phyloP scores from a whole-genome alignment of 768 basidiomycete genomes.

The Galerina sulciceps region DNA sequence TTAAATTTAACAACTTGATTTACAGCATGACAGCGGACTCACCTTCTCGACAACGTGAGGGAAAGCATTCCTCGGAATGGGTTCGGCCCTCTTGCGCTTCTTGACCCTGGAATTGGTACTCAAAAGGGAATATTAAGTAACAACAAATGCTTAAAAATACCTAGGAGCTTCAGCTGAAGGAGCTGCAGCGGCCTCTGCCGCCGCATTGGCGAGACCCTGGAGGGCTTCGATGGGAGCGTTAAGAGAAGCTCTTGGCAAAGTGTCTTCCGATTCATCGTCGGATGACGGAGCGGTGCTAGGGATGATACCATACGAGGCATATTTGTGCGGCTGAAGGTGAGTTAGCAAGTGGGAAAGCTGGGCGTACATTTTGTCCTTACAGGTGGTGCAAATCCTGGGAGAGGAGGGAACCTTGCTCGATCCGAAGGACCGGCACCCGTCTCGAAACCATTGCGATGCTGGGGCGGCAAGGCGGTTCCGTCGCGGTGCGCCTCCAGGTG shows the following conservation, averaged over 20 bases:
- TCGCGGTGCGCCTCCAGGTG: constrained; percentile 36
- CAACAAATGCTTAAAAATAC: constrained; percentile 35
- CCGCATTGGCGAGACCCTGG: constrained; percentile 93
- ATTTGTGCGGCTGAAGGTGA: constrained; percentile 74
- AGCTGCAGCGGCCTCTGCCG: constrained; percentile 88
- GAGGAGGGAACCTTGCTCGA: constrained; percentile 68
- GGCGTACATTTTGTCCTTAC: constrained; percentile 44
- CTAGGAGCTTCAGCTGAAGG: constrained; percentile 68
- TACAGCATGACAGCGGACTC: constrained; percentile 12
- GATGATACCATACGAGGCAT: constrained; percentile 89
- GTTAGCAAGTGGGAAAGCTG: constrained; percentile 13
- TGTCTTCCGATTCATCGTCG: constrained; percentile 91
- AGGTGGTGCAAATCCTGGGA: constrained; percentile 92
- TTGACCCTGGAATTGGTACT: constrained; percentile 55
- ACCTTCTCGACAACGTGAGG: constrained; percentile 91
- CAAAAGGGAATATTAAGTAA: constrained; percentile 13
- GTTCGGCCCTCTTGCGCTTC: constrained; percentile 85
- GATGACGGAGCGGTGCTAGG: constrained; percentile 84
- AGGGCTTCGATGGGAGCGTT: constrained; percentile 95
- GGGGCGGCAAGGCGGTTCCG: constrained; percentile 34
- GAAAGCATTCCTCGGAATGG: constrained; percentile 83
- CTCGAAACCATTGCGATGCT: constrained; percentile 46
- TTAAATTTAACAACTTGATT: constrained; percentile 5
- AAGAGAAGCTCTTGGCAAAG: constrained; percentile 79
- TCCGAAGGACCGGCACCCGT: constrained; percentile 34